Evolutionary conservation across 169 alveolate genomes (phyloP).

Genomic region (Plasmodium blacklocki): DNA sequence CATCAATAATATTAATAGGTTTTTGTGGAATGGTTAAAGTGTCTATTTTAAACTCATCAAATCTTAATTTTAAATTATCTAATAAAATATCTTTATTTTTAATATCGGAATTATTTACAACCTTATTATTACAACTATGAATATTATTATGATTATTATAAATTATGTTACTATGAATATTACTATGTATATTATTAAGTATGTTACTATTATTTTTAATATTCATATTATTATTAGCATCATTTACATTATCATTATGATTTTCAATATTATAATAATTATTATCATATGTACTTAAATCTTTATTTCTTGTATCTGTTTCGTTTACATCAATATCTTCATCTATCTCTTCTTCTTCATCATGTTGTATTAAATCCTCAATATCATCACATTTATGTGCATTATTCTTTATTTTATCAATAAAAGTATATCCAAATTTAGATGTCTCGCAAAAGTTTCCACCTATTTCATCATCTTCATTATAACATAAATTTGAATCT

Average conservation of each 20-base stretch:
- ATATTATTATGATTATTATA: too few species aligned
- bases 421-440: constrained; percentile 69
- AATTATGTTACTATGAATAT: background rate
- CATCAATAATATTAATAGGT: constrained; percentile 42
- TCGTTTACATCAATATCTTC: constrained; percentile 3
- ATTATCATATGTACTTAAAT: background rate
- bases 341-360: constrained; percentile 38
- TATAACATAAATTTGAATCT: constrained; percentile 4
- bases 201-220: background rate
- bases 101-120: constrained; percentile 2
- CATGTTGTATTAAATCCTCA: constrained; percentile 66
- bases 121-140: background rate
- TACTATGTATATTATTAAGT: background rate
- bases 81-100: constrained; percentile 47
- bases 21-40: constrained; percentile 46
- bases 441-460: constrained; percentile 55
- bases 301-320: background rate
- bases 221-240: background rate
- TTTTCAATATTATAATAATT: background rate
- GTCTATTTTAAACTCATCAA: constrained; percentile 60
- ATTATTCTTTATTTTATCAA: constrained; percentile 20
- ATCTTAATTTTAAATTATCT: constrained; percentile 49
- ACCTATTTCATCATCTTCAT: constrained; percentile 35
- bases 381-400: constrained; percentile 30
- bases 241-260: background rate